A percentile compares a stretch with the other conserved stretches of the same genome.
These are phyloP conservation scores for Linderniella brevidens DNA, from an alignment of 257 asterid genomes.

Conservation along the genomic window DNA sequence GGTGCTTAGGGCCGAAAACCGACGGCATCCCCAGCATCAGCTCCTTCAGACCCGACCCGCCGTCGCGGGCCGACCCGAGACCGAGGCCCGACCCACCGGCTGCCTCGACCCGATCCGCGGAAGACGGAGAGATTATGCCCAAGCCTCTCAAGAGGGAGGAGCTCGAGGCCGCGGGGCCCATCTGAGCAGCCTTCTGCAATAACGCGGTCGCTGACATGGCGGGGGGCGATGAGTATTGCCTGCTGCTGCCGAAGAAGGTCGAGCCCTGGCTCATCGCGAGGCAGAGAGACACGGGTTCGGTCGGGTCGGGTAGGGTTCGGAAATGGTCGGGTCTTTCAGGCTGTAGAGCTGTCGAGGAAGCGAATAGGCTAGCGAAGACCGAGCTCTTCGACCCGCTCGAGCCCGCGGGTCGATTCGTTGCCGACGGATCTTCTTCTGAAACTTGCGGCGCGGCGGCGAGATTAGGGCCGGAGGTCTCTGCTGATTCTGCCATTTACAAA, in stretches of 20 bases:
- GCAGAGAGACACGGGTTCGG: slow-evolving; percentile 44
- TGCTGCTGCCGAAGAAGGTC: slow-evolving; percentile 32
- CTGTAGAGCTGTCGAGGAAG: slow-evolving; percentile 36
- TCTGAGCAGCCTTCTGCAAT: slow-evolving; percentile 74
- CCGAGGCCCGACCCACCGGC: slow-evolving; percentile 63
- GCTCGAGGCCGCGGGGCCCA: slow-evolving; percentile 43
- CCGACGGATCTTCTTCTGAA: slow-evolving; percentile 26
- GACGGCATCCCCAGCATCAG: slow-evolving; percentile 63
- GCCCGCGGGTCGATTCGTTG: too few relatives aligned
- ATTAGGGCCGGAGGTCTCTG: slow-evolving; percentile 18
- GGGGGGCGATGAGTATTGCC: slow-evolving; percentile 51
- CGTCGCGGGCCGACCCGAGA: slow-evolving; percentile 37
- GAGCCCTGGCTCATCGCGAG: slow-evolving; percentile 40
- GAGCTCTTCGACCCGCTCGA: slow-evolving; percentile 27
- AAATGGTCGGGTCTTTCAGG: slow-evolving; percentile 19
- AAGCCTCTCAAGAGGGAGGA: slow-evolving; percentile 46
- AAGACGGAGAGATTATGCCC: slow-evolving; percentile 33
- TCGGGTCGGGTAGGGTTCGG: slow-evolving; percentile 20
- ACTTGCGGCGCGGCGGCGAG: too few relatives aligned
- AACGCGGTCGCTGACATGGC: slow-evolving; percentile 84
- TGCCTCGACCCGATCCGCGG: slow-evolving; percentile 17
- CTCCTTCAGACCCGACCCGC: slow-evolving; percentile 49
- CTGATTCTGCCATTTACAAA: slow-evolving; percentile 18
- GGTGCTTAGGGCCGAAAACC: slow-evolving; percentile 44
- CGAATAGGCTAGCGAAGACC: slow-evolving; percentile 57